Conservation (phyloP, 2,329 filamentous ascomycete species). For the Xylariaceae sp. region DNA sequence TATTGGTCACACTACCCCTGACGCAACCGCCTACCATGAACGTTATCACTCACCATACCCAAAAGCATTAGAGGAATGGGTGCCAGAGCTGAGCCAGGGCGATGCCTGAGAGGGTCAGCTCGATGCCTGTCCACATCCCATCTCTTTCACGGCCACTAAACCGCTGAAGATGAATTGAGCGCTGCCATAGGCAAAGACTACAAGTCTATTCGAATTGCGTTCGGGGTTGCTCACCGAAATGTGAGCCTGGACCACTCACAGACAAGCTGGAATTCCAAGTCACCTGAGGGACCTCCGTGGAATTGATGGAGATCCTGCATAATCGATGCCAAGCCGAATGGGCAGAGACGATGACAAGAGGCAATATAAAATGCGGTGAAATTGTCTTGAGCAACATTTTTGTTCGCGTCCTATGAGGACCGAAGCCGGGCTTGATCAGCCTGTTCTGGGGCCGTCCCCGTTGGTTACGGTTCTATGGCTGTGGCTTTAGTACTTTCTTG, state of each 20-base stretch:
- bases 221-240: not conserved
- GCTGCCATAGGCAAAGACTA: conserved; percentile 2
- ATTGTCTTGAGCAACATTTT: conserved; percentile 1
- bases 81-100: not conserved
- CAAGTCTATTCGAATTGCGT: not conserved
- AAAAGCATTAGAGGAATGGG: not conserved
- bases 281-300: not conserved
- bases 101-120: not conserved
- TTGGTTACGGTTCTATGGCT: too few species aligned
- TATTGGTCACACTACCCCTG: conserved; percentile 1
- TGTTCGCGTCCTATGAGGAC: not conserved
- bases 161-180: conserved; percentile 2
- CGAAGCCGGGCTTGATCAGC: conserved; percentile 1
- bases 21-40: conserved; percentile 1
- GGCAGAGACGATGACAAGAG: conserved; percentile 1
- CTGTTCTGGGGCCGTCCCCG: too few species aligned
- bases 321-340: not conserved
- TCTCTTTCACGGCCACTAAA: not conserved
- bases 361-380: not conserved
- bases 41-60: conserved; percentile 1
- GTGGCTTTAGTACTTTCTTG: too few species aligned
- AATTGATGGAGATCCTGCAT: not conserved
- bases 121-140: conserved; percentile 1
- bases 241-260: not conserved
- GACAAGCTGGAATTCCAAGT: conserved; percentile 1